Conservation (phyloP, 805 yeast species). For the Tanozyma kutaoensis region DNA sequence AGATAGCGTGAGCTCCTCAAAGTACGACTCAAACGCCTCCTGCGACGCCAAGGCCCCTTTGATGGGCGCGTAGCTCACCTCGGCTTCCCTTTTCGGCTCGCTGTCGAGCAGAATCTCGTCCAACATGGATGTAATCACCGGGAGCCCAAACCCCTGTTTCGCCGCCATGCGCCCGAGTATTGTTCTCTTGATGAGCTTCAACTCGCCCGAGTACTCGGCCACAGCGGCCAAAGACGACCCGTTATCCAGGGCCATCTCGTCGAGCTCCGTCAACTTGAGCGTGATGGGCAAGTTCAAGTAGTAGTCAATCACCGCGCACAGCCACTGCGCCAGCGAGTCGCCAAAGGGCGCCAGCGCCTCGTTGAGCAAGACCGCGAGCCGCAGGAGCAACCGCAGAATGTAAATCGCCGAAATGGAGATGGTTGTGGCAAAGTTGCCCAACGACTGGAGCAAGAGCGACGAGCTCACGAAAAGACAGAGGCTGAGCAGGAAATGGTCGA, state of each 20-base stretch:
- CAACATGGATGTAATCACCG: slow-evolving; percentile 11
- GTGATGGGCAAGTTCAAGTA: slow-evolving; percentile 15
- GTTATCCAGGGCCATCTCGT: slow-evolving; percentile 9
- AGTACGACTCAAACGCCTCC: slow-evolving; percentile 13
- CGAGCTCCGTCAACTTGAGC: slow-evolving; percentile 12
- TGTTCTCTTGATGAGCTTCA: slow-evolving; percentile 34
- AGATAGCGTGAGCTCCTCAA: slow-evolving; percentile 39
- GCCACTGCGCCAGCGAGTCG: slow-evolving; percentile 22
- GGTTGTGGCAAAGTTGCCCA: slow-evolving; percentile 22
- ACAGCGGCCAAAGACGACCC: too few relatives aligned
- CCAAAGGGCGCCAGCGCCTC: slow-evolving; percentile 13
- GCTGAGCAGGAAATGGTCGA: too few relatives aligned
- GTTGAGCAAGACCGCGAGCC: slow-evolving; percentile 24
- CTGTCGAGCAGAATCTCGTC: slow-evolving; percentile 2
- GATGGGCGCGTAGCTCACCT: slow-evolving; percentile 7
- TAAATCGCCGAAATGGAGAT: slow-evolving; percentile 28
- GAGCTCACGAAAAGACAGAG: slow-evolving; percentile 21
- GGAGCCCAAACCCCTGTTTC: slow-evolving; percentile 2
- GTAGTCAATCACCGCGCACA: slow-evolving; percentile 24
- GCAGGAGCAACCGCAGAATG: slow-evolving; percentile 24
- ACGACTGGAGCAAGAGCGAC: slow-evolving; percentile 18
- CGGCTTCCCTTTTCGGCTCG: background rate
- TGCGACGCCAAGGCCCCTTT: slow-evolving; percentile 5
- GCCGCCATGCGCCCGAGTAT: slow-evolving; percentile 4
- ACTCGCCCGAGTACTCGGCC: slow-evolving; percentile 32